Base-by-base conservation (phyloP, 208 protist genomes). In the Acanthamoeba lenticulata region DNA sequence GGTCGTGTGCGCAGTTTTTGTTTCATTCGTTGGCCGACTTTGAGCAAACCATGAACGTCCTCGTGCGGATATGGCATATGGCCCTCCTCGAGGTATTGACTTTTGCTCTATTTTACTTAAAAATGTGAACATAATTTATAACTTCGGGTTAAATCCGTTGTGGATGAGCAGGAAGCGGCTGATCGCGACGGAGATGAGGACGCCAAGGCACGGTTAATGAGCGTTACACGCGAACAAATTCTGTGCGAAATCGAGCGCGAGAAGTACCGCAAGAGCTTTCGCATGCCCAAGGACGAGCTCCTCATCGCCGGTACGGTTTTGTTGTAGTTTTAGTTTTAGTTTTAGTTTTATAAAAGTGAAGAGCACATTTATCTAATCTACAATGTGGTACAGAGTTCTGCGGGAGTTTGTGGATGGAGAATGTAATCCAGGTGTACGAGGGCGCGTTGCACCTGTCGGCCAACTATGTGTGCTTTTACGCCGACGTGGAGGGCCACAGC, bases 321-420 rank as follows among this genome's bases (percentile, higher is more conserved):
- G 15, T n/a, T n/a, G n/a, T n/a, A n/a, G n/a, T n/a, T n/a, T n/a
- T n/a, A n/a, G n/a, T n/a, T n/a, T n/a, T n/a, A n/a, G n/a, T n/a
- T n/a, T n/a, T n/a, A n/a, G 24, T 79, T 40, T 13, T 32, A 40
- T 24, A 79, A 9, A 21, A 34, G 9, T 79, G 36, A 9, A 40
- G 69, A 9, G 24, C n/a, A n/a, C n/a, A n/a, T n/a, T n/a, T n/a
- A n/a, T n/a, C n/a, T n/a, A n/a, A n/a, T n/a, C n/a, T n/a, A n/a
- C 57, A 67, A n/a, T n/a, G n/a, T n/a, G n/a, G n/a, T n/a, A n/a
- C 57, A 67, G 86, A 92, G 55, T 92, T 77, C 86, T 65, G 57
- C 45, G 47, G 60, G 36, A 74, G 55, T 24, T 29, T 92, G 5
- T 92, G 86, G 86, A 92, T 92, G 86, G 86, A 57, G 36, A 57